Evolutionary conservation across 805 yeast genomes (phyloP), one percentile per base, ranked within the genome.

Genomic region (Metschnikowia dekortorum): DNA sequence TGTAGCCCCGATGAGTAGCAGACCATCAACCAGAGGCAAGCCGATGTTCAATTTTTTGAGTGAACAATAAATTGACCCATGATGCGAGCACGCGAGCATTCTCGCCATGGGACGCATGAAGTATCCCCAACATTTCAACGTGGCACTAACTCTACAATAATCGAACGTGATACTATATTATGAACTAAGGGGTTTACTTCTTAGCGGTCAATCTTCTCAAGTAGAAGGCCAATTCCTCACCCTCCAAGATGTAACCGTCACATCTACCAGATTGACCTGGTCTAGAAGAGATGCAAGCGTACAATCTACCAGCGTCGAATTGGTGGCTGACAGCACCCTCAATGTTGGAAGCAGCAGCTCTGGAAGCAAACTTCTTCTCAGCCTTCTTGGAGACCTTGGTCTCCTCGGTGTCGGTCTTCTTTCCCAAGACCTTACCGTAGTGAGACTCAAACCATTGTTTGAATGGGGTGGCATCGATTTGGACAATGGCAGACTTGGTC

Each of bases 231-330:
- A 94, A 89, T 83, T 94, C 99, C 78, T 94, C 99, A 82, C 99
- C 99, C 85, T 94, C 99, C 78, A 94, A 88, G 81, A 94, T 87
- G 95, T 94, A 94, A 81, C 99, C 99, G 78, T 94, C 99, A 82
- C 90, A 86, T 84, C 99, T 95, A 80, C 99, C 99, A 65, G 96
- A 87, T 85, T 94, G 99, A 80, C 99, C 99, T 78, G 99, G 99
- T 85, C 99, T 90, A 54, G 99, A 94, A 64, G 99, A 90, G 75
- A 94, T 89, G 77, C 82, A 83, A 78, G 99, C 99, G 84, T 94
- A 94, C 71, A 94, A 87, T 82, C 92, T 91, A 84, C 99, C 99
- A 68, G 98, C 90, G 78, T 86, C 85, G 87, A 94, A 94, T 84
- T 94, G 99, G 71, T 92, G 73, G 73, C 89, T 92, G 67, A 94